These are phyloP conservation scores for Ophiostoma populinum DNA, from an alignment of 2,329 filamentous ascomycete species.

Conservation along the genomic window DNA sequence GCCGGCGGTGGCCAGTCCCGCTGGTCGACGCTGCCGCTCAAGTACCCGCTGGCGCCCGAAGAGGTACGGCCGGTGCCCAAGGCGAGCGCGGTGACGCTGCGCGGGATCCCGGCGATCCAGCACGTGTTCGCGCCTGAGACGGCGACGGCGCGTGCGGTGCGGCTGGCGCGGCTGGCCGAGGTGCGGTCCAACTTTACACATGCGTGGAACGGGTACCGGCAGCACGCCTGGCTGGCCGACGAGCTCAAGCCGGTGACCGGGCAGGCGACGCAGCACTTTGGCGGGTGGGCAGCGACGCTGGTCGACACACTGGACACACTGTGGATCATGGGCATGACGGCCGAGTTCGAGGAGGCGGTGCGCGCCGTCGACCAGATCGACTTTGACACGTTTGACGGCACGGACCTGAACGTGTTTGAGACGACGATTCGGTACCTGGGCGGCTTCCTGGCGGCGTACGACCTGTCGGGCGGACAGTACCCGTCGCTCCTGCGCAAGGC, in stretches of 20 bases:
- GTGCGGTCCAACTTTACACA: conserved; percentile 34
- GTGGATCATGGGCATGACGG: conserved; percentile 52
- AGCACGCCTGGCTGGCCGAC: conserved; percentile 45
- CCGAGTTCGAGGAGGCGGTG: conserved; percentile 49
- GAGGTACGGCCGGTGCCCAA: conserved; percentile 7
- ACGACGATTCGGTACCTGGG: conserved; percentile 56
- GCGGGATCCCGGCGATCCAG: conserved; percentile 20
- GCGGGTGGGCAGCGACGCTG: conserved; percentile 49
- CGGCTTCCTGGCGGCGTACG: conserved; percentile 50
- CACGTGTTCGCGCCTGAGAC: conserved; percentile 22
- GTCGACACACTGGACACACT: conserved; percentile 53
- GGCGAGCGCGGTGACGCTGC: conserved; percentile 2
- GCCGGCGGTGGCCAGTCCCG: conserved; percentile 9
- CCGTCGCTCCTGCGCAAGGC: conserved; percentile 29
- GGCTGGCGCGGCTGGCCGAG: conserved; percentile 23
- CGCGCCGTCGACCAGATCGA: conserved; percentile 39
- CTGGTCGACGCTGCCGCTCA: conserved; percentile 9
- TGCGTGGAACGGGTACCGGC: conserved; percentile 43
- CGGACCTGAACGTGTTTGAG: conserved; percentile 36
- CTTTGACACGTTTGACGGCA: conserved; percentile 23
- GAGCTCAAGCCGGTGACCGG: conserved; percentile 42
- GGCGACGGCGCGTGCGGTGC: conserved; percentile 16
- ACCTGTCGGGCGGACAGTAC: conserved; percentile 32
- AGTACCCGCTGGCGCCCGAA: conserved; percentile 8
- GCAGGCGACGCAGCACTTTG: conserved; percentile 25